Conservation (phyloP, 306 rosid genomes). For the Betula pendula region DNA sequence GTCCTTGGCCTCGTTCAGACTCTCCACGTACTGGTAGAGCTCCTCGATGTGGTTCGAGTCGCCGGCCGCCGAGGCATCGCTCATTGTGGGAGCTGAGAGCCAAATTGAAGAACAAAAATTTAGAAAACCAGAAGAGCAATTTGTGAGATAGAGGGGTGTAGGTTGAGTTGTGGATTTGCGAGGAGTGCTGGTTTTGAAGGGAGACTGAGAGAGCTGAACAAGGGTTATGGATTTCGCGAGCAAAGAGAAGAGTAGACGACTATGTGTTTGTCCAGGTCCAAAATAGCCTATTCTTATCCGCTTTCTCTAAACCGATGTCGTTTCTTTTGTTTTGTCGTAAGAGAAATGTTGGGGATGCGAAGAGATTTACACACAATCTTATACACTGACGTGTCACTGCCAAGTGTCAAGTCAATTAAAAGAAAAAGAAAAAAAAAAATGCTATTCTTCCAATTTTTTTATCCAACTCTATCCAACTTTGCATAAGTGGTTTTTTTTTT, state of each 20-base stretch:
- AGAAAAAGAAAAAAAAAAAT: too few relatives aligned
- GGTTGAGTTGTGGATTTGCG: slow-evolving; percentile 22
- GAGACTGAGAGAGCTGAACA: slow-evolving; percentile 7
- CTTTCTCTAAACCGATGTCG: too few relatives aligned
- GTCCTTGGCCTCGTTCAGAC: slow-evolving; percentile 82
- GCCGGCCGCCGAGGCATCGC: slow-evolving; percentile 68
- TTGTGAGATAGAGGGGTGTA: neutral
- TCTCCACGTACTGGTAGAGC: slow-evolving; percentile 91
- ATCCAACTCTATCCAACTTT: too few relatives aligned
- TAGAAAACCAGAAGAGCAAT: neutral
- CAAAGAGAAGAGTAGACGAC: neutral
- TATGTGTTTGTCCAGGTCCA: too few relatives aligned
- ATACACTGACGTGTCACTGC: too few relatives aligned
- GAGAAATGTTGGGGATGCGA: too few relatives aligned
- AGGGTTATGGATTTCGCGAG: slow-evolving; percentile 1
- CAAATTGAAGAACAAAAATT: slow-evolving; percentile 32
- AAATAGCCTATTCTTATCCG: too few relatives aligned
- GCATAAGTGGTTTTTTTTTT: too few relatives aligned
- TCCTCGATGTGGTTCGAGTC: slow-evolving; percentile 77
- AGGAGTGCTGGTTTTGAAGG: neutral
- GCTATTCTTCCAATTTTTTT: too few relatives aligned
- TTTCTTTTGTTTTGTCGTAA: too few relatives aligned
- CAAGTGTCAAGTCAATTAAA: too few relatives aligned
- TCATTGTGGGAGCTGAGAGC: slow-evolving; percentile 47
- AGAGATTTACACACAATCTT: too few relatives aligned